phyloP scores from a whole-genome alignment of 1,284 basidiomycete species.

The Peniophora sp. region DNA sequence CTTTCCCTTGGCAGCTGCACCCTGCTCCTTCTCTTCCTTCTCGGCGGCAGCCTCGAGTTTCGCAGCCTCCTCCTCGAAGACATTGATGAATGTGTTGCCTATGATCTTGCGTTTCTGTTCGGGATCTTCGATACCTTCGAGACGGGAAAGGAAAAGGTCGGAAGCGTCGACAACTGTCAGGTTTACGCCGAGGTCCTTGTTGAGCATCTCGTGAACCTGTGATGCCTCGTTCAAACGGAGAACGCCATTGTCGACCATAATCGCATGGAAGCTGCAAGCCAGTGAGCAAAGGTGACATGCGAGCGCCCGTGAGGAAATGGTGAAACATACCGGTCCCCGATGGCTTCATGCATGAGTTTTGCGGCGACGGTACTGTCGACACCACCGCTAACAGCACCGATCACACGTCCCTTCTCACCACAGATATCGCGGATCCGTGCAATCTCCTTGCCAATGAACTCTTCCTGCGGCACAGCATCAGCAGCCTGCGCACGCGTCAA shows the following conservation, averaged over 20 bases:
- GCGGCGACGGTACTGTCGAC: slow-evolving; percentile 98
- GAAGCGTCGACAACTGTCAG: slow-evolving; percentile 95
- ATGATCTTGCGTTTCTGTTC: slow-evolving; percentile 98
- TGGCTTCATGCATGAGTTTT: slow-evolving; percentile 99
- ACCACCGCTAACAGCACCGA: slow-evolving; percentile 96
- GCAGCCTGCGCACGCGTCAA: background rate
- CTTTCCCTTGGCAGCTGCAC: slow-evolving; percentile 73
- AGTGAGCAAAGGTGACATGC: background rate
- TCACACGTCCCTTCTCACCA: slow-evolving; percentile 90
- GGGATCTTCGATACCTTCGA: slow-evolving; percentile 91
- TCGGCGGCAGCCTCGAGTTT: slow-evolving; percentile 86
- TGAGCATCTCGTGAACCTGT: slow-evolving; percentile 95
- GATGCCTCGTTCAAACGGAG: slow-evolving; percentile 86
- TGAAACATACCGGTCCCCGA: slow-evolving; percentile 76
- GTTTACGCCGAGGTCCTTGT: slow-evolving; percentile 91
- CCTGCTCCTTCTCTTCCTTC: slow-evolving; percentile 55
- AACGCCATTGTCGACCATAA: slow-evolving; percentile 99
- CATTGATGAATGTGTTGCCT: slow-evolving; percentile 98
- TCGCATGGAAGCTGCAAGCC: slow-evolving; percentile 83
- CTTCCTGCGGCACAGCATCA: slow-evolving; percentile 49
- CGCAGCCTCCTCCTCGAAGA: slow-evolving; percentile 90
- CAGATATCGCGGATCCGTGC: slow-evolving; percentile 92
- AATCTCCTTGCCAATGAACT: slow-evolving; percentile 98
- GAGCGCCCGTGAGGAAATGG: background rate
- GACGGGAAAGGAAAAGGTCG: slow-evolving; percentile 84